These are phyloP conservation scores for Monosporascus sp. DNA, from an alignment of 2,329 filamentous ascomycete genomes.

Conservation along the genomic window DNA sequence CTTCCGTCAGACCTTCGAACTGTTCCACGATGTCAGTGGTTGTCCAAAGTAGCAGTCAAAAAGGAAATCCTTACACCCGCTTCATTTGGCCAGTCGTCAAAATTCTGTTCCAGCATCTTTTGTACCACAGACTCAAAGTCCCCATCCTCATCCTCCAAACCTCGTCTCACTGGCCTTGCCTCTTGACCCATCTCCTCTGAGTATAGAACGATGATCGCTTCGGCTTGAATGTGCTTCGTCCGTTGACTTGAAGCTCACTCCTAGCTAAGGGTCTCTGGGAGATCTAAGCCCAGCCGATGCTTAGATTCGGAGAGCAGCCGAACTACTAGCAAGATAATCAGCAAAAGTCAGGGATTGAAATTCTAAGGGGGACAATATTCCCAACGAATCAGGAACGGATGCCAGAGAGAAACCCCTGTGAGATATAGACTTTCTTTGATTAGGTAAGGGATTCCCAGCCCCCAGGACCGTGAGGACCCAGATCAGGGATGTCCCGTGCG, in stretches of 20 bases:
- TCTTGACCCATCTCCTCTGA: background rate
- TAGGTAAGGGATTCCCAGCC: background rate
- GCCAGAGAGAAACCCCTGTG: no score
- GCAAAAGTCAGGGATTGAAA: no score
- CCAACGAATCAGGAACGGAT: no score
- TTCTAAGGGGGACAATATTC: no score
- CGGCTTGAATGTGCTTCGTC: background rate
- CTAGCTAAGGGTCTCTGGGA: no score
- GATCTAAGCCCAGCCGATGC: no score
- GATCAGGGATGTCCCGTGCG: background rate
- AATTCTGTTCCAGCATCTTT: constrained; percentile 12
- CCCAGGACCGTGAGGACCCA: background rate
- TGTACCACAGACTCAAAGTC: constrained; percentile 16
- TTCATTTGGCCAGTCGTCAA: constrained; percentile 46
- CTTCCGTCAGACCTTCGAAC: constrained; percentile 65
- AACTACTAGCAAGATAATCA: no score
- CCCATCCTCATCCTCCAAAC: constrained; percentile 11
- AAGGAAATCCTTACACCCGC: constrained; percentile 36
- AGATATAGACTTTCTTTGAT: background rate
- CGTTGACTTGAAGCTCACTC: no score
- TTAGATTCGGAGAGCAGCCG: no score
- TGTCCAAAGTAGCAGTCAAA: background rate
- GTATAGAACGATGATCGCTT: constrained; percentile 1
- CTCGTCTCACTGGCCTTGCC: constrained; percentile 1
- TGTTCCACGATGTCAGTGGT: constrained; percentile 26